Base-by-base conservation (phyloP, 2,329 filamentous ascomycete genomes). In the Aspergillus thermomutatus region DNA sequence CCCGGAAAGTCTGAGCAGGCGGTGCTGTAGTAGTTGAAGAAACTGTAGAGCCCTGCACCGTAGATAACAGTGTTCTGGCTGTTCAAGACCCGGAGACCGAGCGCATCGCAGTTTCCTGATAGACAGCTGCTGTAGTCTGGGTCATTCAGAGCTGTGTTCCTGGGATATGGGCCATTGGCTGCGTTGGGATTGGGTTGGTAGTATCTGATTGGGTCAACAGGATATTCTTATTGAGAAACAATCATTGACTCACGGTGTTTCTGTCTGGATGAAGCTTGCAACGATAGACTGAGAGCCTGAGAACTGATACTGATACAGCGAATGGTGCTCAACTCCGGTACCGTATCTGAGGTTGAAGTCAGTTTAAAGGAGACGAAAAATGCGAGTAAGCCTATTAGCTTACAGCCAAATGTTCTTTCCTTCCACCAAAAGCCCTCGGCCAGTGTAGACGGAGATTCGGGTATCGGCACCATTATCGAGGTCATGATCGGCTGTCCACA, bases 401-500 rank as follows among this genome's bases (percentile, higher is more conserved):
- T 65, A 75, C 71, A 75, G 64, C 69, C 73, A 75, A 28, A 74
- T 64, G 26, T 71, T 69, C 11, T 67, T 68, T 11, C 77, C 77
- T 61, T 83, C 79, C 26, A 83, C 66, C 10, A 81, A 65, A 46
- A 85, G 64, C 34, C 83, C 83, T 48, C 83, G 75, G 31, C 82
- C 82, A 3, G 75, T 76, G 61, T 79, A 85, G 17, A 85, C 66
- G 11, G 81, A 80, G 54, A 84, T 75, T 53, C 78, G 81, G 4
- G 75, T 75, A 63, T 80, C 78, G 41, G 67, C 67, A 10, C 73
- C 63, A 61, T 82, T 77, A 40, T 83, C 82, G n/a, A 83, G 71
- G 59, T 84, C 81, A 62, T 84, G 82, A 59, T 85, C 82, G 67
- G 80, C 78, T 0, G 76, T 76, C 79, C 80, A 82, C 19, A 80